Evolutionary conservation across 129 eudicot species (phyloP).

Genomic region (Calendula officinalis): DNA sequence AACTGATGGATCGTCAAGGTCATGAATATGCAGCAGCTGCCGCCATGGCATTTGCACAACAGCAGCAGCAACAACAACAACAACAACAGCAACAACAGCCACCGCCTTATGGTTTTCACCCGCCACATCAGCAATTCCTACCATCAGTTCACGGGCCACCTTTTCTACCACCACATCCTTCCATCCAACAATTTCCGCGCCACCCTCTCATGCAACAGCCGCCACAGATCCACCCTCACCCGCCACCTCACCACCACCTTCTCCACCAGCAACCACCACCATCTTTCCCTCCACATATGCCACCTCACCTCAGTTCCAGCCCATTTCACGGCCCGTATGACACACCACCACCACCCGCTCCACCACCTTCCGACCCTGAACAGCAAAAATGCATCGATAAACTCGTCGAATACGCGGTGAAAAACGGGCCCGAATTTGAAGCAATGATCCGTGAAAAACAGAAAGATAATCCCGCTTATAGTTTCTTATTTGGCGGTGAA

Average conservation of each 20-base stretch:
- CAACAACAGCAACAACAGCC: constrained; percentile 63
- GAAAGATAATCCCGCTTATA: constrained; percentile 80
- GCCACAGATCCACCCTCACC: constrained; percentile 61
- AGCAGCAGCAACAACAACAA: constrained; percentile 48
- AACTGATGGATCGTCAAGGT: constrained; percentile 74
- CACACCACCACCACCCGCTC: constrained; percentile 73
- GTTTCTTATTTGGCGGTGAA: constrained; percentile 92
- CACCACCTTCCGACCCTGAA: constrained; percentile 95
- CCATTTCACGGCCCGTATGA: constrained; percentile 61
- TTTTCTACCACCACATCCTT: constrained; percentile 77
- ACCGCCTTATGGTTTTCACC: constrained; percentile 81
- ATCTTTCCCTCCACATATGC: constrained; percentile 65
- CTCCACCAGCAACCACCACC: constrained; percentile 72
- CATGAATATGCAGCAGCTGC: constrained; percentile 91
- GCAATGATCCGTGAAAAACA: constrained; percentile 95
- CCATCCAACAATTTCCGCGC: constrained; percentile 80
- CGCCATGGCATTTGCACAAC: constrained; percentile 85
- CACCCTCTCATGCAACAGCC: constrained; percentile 72
- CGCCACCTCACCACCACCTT: constrained; percentile 64
- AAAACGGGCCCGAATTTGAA: constrained; percentile 94
- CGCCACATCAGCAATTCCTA: constrained; percentile 82
- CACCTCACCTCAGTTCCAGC: constrained; percentile 54
- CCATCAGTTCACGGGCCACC: constrained; percentile 87
- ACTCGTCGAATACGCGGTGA: constrained; percentile 83
- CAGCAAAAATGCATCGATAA: constrained; percentile 91